phyloP scores from a whole-genome alignment of 1,284 basidiomycete genomes.

The Paramarasmius palmivorus region DNA sequence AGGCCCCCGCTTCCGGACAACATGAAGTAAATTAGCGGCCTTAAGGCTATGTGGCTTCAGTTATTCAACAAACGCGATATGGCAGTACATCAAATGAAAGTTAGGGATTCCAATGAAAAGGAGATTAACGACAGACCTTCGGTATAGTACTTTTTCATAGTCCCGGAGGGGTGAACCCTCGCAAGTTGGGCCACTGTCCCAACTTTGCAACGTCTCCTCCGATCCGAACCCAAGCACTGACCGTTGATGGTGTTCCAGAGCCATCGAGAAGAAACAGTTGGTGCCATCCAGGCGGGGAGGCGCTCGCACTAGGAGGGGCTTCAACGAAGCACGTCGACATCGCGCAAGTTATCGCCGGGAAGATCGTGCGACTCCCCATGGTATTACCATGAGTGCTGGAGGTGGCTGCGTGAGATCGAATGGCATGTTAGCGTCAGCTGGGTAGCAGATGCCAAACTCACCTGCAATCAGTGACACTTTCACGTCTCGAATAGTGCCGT shows the following conservation, averaged over 20 bases:
- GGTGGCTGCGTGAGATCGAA: slow-evolving; percentile 33
- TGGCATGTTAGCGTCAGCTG: not conserved
- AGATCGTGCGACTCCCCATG: slow-evolving; percentile 55
- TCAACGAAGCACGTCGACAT: slow-evolving; percentile 50
- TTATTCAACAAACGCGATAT: too few relatives aligned
- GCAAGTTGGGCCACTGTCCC: slow-evolving; percentile 51
- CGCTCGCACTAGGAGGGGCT: slow-evolving; percentile 48
- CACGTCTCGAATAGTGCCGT: slow-evolving; percentile 56
- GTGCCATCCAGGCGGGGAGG: slow-evolving; percentile 60
- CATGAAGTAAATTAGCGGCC: too few relatives aligned
- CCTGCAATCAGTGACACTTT: slow-evolving; percentile 43
- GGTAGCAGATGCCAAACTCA: not conserved
- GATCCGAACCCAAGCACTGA: slow-evolving; percentile 52
- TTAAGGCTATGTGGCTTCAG: too few relatives aligned
- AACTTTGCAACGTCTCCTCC: slow-evolving; percentile 52
- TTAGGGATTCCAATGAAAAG: too few relatives aligned
- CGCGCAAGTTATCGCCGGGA: slow-evolving; percentile 49
- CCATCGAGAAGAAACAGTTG: slow-evolving; percentile 55
- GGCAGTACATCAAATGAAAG: too few relatives aligned
- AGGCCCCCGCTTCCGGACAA: too few relatives aligned
- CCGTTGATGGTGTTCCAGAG: slow-evolving; percentile 54
- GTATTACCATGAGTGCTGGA: slow-evolving; percentile 59
- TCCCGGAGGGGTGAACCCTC: slow-evolving; percentile 51
- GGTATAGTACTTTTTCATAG: too few relatives aligned
- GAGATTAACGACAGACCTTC: too few relatives aligned